Base-by-base conservation (phyloP, 805 yeast genomes). In the Candida glaebosa region DNA sequence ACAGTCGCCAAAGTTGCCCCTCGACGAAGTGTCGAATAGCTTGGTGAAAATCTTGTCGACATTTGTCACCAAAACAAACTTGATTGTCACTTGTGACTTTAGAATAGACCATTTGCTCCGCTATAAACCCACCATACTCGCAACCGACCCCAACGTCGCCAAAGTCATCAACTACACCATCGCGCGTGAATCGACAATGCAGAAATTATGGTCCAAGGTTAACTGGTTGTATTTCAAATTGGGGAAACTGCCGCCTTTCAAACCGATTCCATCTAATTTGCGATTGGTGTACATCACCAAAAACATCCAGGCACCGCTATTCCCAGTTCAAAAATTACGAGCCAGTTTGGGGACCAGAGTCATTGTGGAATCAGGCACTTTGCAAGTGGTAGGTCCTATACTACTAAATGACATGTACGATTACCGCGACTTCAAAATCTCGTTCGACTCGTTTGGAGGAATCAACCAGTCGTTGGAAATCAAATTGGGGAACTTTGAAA, bases 371-470 rank as follows among this genome's bases (percentile, higher is more conserved):
- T 58, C 61, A 12, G 70, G 70, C 14, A 56, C 69, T 26, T 57
- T 59, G 30, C 71, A 71, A 19, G 60, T 77, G 0, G 50, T 79
- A 36, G 89, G 90, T 0, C 80, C 89, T 0, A 46, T 84, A 0
- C 50, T 82, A 5, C 67, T 71, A 32, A 78, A 83, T 1, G 85
- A 82, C 52, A 65, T 74, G 31, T 82, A 63, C 46, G 93, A 84
- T 46, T 80, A 79, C 52, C 67, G 93, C 42, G 58, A 74, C 0
- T 54, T 79, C 17, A 60, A 61, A 16, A 22, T 46, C 0, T 51
- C 46, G 3, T 56, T 74, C 18, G 53, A 59, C 7, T 71, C 73
- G 25, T 61, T 69, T 33, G 93, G 91, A 0, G 73, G 84, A 25
- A 55, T 84, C 5, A 68, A 78, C 0, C 82, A 82, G 41, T 65